Evolutionary conservation across 306 rosid species (phyloP).

Genomic region (Medicago truncatula): DNA sequence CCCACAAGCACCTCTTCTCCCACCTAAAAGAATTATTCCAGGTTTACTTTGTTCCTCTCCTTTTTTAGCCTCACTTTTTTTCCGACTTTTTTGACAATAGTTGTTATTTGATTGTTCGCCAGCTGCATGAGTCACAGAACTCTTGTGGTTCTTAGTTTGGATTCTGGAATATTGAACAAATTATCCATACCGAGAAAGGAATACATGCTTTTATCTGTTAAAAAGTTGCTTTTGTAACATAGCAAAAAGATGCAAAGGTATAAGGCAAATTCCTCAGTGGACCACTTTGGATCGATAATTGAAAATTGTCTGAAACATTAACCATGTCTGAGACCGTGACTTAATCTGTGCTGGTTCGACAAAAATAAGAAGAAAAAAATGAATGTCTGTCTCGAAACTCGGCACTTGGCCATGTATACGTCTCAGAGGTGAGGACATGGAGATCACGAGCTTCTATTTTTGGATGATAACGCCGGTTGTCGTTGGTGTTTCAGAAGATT

Average conservation of each 20-base stretch:
- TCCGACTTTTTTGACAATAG: not conserved
- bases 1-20: slow-evolving; percentile 97
- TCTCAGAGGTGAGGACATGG: not conserved
- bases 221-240: slow-evolving; percentile 5
- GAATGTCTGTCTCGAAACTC: not conserved
- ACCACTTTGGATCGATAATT: not conserved
- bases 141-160: slow-evolving; percentile 32
- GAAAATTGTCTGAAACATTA: not conserved
- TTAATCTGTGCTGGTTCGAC: not conserved
- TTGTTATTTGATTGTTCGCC: slow-evolving; percentile 22
- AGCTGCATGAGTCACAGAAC: slow-evolving; percentile 7
- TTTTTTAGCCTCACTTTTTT: slow-evolving; percentile 22
- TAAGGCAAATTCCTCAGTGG: not conserved
- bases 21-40: slow-evolving; percentile 91
- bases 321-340: not conserved
- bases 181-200: slow-evolving; percentile 27
- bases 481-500: not conserved
- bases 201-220: slow-evolving; percentile 18
- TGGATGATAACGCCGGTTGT: not conserved
- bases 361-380: not conserved
- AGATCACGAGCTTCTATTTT: not conserved
- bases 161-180: slow-evolving; percentile 22
- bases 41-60: slow-evolving; percentile 49
- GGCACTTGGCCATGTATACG: not conserved
- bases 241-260: not conserved